These are phyloP conservation scores for Salix purpurea DNA, from an alignment of 345 rosid genomes.

Conservation along the genomic window DNA sequence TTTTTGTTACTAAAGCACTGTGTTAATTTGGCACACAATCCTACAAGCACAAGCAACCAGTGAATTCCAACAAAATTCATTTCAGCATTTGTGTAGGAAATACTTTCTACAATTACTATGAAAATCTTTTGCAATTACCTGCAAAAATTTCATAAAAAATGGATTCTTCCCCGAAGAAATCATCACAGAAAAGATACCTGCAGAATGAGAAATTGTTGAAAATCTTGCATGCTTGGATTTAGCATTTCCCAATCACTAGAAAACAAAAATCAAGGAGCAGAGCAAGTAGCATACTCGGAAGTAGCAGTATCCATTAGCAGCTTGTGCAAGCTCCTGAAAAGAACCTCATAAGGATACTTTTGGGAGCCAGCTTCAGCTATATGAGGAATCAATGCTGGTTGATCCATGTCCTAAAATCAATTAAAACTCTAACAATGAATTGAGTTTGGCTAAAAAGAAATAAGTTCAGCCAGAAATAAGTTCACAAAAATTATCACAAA, in stretches of 20 bases:
- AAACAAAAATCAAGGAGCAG: slow-evolving; percentile 14
- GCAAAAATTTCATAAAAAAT: slow-evolving; percentile 81
- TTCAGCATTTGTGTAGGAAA: neutral
- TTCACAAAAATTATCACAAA: neutral
- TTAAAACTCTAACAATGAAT: slow-evolving; percentile 10
- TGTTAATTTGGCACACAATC: neutral
- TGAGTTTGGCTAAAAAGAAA: slow-evolving; percentile 3
- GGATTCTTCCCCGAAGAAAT: slow-evolving; percentile 94
- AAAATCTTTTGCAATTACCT: slow-evolving; percentile 40
- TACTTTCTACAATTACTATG: neutral
- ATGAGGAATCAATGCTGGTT: slow-evolving; percentile 96
- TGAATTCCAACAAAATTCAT: slow-evolving; percentile 1
- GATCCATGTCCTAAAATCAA: slow-evolving; percentile 82
- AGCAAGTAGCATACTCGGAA: slow-evolving; percentile 69
- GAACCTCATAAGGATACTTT: slow-evolving; percentile 96
- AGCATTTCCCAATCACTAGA: slow-evolving; percentile 4
- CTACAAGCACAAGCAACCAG: neutral
- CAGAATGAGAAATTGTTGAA: slow-evolving; percentile 12
- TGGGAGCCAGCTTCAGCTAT: slow-evolving; percentile 94
- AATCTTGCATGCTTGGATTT: neutral
- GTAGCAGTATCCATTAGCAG: slow-evolving; percentile 99
- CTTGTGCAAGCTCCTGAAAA: slow-evolving; percentile 92
- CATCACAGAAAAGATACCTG: slow-evolving; percentile 94
- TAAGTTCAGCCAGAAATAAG: neutral
- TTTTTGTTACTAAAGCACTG: no score